A percentile compares a stretch with the other conserved stretches of the same genome.
phyloP scores from a whole-genome alignment of 129 eudicot species.

The Glebionis coronaria region DNA sequence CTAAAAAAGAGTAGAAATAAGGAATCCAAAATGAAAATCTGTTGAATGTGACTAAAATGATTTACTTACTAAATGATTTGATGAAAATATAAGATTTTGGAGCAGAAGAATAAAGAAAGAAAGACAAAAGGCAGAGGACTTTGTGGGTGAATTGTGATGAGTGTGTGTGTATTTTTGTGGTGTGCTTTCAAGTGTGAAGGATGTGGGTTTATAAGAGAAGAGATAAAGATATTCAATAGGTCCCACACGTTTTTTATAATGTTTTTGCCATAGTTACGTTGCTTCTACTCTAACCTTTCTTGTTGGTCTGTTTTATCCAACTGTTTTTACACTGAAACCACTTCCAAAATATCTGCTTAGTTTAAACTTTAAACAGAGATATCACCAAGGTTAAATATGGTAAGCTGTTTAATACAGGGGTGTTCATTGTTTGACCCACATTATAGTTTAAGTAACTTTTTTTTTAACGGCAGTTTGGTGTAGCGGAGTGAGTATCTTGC shows the following conservation, averaged over 20 bases:
- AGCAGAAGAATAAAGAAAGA: conserved; percentile 25
- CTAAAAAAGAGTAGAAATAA: conserved; percentile 9
- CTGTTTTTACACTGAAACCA: background rate
- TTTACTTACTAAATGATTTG: background rate
- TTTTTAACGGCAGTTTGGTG: too few species aligned
- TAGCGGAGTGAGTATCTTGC: too few species aligned
- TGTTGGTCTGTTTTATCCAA: background rate
- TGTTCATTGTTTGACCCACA: too few species aligned
- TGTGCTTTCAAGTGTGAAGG: conserved; percentile 14
- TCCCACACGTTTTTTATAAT: conserved; percentile 40
- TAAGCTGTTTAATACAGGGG: too few species aligned
- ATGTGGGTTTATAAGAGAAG: conserved; percentile 53
- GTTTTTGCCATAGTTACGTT: conserved; percentile 22
- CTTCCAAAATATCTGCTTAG: too few species aligned
- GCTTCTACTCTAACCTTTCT: conserved; percentile 49
- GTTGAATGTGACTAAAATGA: conserved; percentile 12
- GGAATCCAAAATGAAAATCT: conserved; percentile 31
- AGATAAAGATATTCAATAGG: conserved; percentile 44
- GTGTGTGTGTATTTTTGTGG: conserved; percentile 16
- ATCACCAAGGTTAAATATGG: too few species aligned
- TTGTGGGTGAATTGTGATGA: conserved; percentile 14
- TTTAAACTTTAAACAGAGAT: too few species aligned
- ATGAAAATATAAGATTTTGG: conserved; percentile 3
- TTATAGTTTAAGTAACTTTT: too few species aligned
- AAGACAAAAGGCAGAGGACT: conserved; percentile 30